Evolutionary conservation across 225 moss, liverwort and hornwort species (phyloP).

Genomic region (Polytrichum commune): DNA sequence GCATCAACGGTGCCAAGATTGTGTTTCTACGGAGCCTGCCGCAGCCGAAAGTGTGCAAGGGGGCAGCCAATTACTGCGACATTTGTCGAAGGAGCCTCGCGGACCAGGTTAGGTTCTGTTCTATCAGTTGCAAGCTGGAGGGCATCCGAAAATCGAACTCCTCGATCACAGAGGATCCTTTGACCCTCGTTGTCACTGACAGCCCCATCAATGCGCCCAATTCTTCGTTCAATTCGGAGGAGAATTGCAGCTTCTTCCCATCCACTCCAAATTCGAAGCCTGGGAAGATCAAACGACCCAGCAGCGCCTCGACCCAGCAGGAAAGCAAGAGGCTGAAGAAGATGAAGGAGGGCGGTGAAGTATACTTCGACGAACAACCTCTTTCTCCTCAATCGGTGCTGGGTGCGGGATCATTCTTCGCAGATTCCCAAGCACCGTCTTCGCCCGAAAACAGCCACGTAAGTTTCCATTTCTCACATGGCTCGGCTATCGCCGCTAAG

Average conservation of each 20-base stretch:
- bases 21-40: constrained; percentile 10
- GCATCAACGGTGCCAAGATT: constrained; percentile 15
- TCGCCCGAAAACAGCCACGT: background rate
- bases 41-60: constrained; percentile 6
- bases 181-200: background rate
- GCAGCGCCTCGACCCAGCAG: too few species aligned
- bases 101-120: constrained; percentile 13
- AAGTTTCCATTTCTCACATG: background rate
- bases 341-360: background rate
- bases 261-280: background rate
- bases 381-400: background rate
- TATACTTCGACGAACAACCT: background rate
- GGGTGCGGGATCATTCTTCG: background rate
- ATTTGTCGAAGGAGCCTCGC: constrained; percentile 5
- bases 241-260: background rate
- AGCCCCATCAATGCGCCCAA: background rate
- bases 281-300: background rate
- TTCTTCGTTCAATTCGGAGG: background rate
- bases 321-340: background rate
- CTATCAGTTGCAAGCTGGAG: constrained; percentile 9
- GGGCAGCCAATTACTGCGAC: constrained; percentile 7
- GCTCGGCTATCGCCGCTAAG: too few species aligned
- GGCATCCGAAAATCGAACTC: background rate
- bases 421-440: background rate
- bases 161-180: background rate